These are phyloP conservation scores for Prunus kanzakura DNA, from an alignment of 306 rosid species.

Conservation along the genomic window DNA sequence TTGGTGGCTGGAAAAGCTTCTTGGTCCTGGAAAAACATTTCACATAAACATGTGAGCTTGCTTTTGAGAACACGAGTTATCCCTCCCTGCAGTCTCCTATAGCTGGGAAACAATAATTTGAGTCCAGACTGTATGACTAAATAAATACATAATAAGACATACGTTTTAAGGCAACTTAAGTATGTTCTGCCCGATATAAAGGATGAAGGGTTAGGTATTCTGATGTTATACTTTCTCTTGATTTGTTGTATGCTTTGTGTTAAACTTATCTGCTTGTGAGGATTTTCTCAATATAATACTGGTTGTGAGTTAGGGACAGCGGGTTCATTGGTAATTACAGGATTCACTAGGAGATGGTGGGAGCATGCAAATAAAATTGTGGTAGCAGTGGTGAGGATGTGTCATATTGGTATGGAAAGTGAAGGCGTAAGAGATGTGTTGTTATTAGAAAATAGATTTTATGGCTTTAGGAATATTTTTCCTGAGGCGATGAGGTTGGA, in stretches of 20 bases:
- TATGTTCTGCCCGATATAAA: not conserved
- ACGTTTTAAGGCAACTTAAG: not conserved
- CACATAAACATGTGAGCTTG: conserved; percentile 9
- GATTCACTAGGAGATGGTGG: not conserved
- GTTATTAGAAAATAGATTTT: not conserved
- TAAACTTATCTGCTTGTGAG: not conserved
- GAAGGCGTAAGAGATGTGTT: not conserved
- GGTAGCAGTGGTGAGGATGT: not conserved
- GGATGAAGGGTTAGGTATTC: not conserved
- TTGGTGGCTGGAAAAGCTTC: not conserved
- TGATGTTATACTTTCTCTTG: not conserved
- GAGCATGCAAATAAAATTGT: not conserved
- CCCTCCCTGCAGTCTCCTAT: not conserved
- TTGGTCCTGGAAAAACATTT: conserved; percentile 1
- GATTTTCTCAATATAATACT: not conserved
- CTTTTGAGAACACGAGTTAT: not conserved
- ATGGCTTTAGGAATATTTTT: not conserved
- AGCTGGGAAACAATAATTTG: not conserved
- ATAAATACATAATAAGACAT: not conserved
- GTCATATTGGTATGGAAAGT: not conserved
- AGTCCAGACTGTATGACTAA: not conserved
- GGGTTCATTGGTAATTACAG: not conserved
- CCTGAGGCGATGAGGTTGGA: not conserved
- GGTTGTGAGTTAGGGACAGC: not conserved
- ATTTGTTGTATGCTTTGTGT: not conserved